Base-by-base conservation (phyloP, 2,329 filamentous ascomycete genomes). In the Harringtonia lauricola region DNA sequence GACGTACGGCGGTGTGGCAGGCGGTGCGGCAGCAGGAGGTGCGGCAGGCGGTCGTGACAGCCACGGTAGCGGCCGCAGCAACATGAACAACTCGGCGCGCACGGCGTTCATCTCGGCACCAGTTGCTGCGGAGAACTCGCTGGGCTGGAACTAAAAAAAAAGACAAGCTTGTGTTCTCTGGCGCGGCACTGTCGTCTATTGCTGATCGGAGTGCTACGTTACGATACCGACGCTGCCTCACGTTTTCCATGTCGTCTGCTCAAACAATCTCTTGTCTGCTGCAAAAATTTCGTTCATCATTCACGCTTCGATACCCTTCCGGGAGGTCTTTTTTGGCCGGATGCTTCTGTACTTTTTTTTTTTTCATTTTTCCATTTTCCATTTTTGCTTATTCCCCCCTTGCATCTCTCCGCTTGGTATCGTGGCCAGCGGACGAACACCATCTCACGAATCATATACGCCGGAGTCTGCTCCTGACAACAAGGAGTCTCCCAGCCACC, bases 101-200 rank as follows among this genome's bases (percentile, higher is more conserved):
- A 76, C 72, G 4, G 71, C 72, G 36, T 71, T 82, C 63, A 95
- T 95, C 60, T 94, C 86, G 49, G 86, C 86, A 29, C 89, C 89
- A 4, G 84, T 95, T 50, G 89, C 89, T 62, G 83, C 88, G 4
- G 88, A 94, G 69, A 95, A 95, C 72, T 94, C 87, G 41, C 76
- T 95, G 52, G 89, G 89, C 56, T 95, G 89, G 89, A 94, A 94
- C 70, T 95, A 73, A 79, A 21, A 10, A 7, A 6, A 6, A 26
- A 6, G 24, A 6, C 24, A 6, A 26, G 24, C 24, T 6, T 26
- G 24, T 26, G 6, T 10, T 26, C 24, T 26, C 24, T 26, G 24
- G 6, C 24, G 24, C 24, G 24, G 24, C 36, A 15, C 28, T 44
- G 14, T 2, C 8, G 30, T 29, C 22, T 35, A 9, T 34, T 35